Percentiles rank a stretch among this genome's conserved stretches.
These are phyloP conservation scores for Chaetomium tenue DNA, from an alignment of 495 filamentous ascomycete genomes.

Conservation along the genomic window DNA sequence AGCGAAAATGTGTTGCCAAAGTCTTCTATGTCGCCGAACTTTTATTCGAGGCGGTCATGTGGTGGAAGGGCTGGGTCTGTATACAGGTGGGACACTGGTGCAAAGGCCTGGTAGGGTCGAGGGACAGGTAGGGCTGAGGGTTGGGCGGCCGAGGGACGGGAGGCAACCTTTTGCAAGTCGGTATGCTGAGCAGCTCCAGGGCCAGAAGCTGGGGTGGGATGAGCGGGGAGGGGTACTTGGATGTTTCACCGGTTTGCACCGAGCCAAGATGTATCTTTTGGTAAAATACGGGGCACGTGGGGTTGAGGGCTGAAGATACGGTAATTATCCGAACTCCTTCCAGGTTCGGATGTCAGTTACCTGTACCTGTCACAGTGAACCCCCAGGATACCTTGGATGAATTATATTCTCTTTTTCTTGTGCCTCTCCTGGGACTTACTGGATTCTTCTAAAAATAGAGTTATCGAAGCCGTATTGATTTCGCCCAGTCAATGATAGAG, in stretches of 20 bases:
- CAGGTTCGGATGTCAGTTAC: too few relatives aligned
- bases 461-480: background rate
- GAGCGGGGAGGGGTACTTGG: slow-evolving; percentile 25
- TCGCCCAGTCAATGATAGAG: background rate
- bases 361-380: too few relatives aligned
- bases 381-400: too few relatives aligned
- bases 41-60: background rate
- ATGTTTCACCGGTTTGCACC: slow-evolving; percentile 20
- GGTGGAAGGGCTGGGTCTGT: background rate
- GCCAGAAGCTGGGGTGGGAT: slow-evolving; percentile 24
- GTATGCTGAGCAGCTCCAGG: slow-evolving; percentile 25
- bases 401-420: too few relatives aligned
- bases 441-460: background rate
- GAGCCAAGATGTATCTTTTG: background rate
- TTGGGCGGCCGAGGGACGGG: slow-evolving; percentile 32
- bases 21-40: slow-evolving; percentile 6
- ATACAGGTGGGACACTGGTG: slow-evolving; percentile 4
- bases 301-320: background rate
- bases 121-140: slow-evolving; percentile 32
- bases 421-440: background rate
- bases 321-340: background rate
- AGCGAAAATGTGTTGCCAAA: slow-evolving; percentile 14
- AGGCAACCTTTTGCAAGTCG: slow-evolving; percentile 23
- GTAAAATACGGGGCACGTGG: slow-evolving; percentile 5
- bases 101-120: slow-evolving; percentile 1